Evolutionary conservation across 176 grass and related monocot genomes (phyloP).

Genomic region (Aegilops longissima): DNA sequence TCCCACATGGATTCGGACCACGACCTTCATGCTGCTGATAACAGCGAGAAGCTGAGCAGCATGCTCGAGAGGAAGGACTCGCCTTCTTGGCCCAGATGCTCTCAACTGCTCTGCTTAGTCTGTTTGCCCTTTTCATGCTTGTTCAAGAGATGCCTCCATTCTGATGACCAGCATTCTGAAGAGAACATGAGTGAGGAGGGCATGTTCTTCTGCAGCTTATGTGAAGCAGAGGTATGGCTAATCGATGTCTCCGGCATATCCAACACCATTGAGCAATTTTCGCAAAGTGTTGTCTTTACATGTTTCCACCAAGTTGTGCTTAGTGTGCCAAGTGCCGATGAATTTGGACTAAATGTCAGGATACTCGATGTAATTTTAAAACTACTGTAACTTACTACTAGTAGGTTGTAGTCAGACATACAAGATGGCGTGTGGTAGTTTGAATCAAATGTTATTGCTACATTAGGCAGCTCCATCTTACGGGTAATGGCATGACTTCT

Average conservation of each 20-base stretch:
- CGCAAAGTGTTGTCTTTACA: neutral
- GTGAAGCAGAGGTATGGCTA: slow-evolving; percentile 85
- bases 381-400: neutral
- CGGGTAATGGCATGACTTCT: neutral
- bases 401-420: neutral
- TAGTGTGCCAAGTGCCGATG: no score
- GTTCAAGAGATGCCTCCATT: slow-evolving; percentile 48
- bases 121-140: slow-evolving; percentile 54
- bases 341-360: no score
- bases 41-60: slow-evolving; percentile 43
- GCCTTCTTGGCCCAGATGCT: slow-evolving; percentile 39
- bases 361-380: neutral
- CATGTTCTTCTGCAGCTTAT: slow-evolving; percentile 96
- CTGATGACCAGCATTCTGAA: slow-evolving; percentile 53
- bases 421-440: neutral
- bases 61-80: slow-evolving; percentile 53
- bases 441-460: neutral
- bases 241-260: neutral
- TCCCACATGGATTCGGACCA: slow-evolving; percentile 11
- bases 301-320: neutral
- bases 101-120: slow-evolving; percentile 42
- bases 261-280: neutral
- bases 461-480: neutral
- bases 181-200: slow-evolving; percentile 74
- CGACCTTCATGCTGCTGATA: slow-evolving; percentile 38